Percentiles rank a stretch among this genome's conserved stretches.
These are phyloP conservation scores for Neoboletus magnificus DNA, from an alignment of 768 basidiomycete species.

Conservation along the genomic window DNA sequence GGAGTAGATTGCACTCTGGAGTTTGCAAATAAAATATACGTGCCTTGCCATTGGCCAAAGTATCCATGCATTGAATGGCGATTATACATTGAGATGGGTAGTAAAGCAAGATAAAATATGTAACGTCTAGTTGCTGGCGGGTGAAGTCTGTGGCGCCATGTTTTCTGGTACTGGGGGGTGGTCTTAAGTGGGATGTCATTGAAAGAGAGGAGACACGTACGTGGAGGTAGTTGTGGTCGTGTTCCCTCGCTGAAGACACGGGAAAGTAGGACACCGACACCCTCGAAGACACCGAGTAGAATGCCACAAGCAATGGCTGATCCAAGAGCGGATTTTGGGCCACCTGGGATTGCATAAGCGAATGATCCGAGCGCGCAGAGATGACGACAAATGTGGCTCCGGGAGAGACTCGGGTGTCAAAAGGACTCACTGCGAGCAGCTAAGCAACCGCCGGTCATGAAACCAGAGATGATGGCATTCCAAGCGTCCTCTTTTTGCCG, in stretches of 20 bases:
- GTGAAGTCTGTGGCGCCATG: conserved; percentile 49
- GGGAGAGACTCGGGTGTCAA: not conserved
- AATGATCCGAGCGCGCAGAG: not conserved
- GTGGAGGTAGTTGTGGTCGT: conserved; percentile 73
- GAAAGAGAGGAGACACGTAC: conserved; percentile 44
- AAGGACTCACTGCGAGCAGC: conserved; percentile 82
- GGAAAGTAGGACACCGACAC: conserved; percentile 89
- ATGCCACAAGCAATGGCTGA: conserved; percentile 98
- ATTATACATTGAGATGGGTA: conserved; percentile 39
- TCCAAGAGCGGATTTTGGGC: conserved; percentile 84
- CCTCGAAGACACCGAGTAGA: conserved; percentile 89
- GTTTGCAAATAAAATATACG: conserved; percentile 1
- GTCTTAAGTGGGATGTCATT: conserved; percentile 2
- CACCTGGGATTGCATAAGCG: conserved; percentile 52
- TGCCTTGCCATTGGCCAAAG: conserved; percentile 27
- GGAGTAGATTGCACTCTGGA: not conserved
- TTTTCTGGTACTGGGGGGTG: conserved; percentile 47
- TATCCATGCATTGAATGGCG: conserved; percentile 34
- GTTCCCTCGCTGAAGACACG: conserved; percentile 84
- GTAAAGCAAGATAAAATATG: conserved; percentile 26
- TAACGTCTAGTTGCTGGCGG: conserved; percentile 51
- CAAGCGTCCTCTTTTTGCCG: conserved; percentile 98
- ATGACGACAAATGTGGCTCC: not conserved
- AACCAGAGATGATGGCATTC: conserved; percentile 98
- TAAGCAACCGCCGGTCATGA: conserved; percentile 96